A percentile compares a stretch with the other conserved stretches of the same genome.
Conservation (phyloP, 2,329 filamentous ascomycete species). For the Teratosphaeria pseudoeucalypti region DNA sequence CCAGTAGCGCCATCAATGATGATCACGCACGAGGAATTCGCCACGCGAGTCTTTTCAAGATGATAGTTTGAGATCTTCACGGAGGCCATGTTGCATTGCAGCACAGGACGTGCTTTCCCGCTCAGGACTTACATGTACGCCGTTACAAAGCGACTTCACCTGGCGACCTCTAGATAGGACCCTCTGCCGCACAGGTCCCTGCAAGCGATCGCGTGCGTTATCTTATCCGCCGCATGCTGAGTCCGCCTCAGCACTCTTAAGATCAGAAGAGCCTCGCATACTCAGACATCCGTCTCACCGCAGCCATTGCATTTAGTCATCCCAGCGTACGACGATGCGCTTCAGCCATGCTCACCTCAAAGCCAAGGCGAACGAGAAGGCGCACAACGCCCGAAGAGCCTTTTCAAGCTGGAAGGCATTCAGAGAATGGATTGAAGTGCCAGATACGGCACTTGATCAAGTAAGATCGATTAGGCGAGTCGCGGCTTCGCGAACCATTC, state of each 20-base stretch:
- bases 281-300: background rate
- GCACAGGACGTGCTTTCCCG: background rate
- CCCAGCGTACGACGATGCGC: background rate
- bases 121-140: background rate
- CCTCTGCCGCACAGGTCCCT: background rate
- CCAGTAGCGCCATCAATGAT: background rate
- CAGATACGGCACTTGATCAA: slow-evolving; percentile 12
- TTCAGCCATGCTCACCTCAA: background rate
- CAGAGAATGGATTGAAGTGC: slow-evolving; percentile 13
- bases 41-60: background rate
- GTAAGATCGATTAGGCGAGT: background rate
- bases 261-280: background rate
- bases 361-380: slow-evolving; percentile 6
- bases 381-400: slow-evolving; percentile 6
- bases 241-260: background rate
- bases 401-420: slow-evolving; percentile 16
- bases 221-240: background rate
- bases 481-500: background rate
- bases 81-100: background rate
- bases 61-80: background rate
- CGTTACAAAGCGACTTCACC: too few species aligned
- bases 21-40: background rate
- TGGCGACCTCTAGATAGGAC: background rate
- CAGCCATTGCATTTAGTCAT: background rate
- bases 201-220: background rate